Conservation (phyloP, 768 basidiomycete species). For the Strobilomyces dryophilus region DNA sequence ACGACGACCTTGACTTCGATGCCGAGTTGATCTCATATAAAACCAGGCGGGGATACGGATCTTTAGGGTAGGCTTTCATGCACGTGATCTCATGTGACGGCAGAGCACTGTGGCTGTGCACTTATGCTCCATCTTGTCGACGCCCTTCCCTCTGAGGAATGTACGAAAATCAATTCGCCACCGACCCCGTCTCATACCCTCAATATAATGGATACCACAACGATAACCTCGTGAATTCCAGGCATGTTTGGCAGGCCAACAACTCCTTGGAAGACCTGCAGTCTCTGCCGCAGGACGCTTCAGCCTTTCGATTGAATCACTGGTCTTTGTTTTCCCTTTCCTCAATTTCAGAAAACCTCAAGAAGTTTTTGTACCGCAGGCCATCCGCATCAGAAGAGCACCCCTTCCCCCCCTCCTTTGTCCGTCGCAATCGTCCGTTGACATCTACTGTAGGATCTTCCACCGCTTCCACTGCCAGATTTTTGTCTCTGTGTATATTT, state of each 20-base stretch:
- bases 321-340: constrained; percentile 7
- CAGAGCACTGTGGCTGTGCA: background rate
- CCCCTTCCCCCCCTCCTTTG: constrained; percentile 20
- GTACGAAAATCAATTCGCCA: constrained; percentile 13
- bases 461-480: constrained; percentile 39
- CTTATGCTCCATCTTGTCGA: background rate
- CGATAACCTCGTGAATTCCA: constrained; percentile 12
- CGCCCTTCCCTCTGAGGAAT: constrained; percentile 15
- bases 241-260: constrained; percentile 24
- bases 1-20: constrained; percentile 24
- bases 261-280: constrained; percentile 10
- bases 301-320: constrained; percentile 3
- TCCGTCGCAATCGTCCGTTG: constrained; percentile 23
- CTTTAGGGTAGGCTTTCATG: constrained; percentile 24
- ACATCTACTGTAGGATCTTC: constrained; percentile 14
- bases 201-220: constrained; percentile 16
- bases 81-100: constrained; percentile 19
- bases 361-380: constrained; percentile 15
- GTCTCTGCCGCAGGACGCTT: constrained; percentile 6
- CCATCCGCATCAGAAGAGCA: constrained; percentile 11
- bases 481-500: constrained; percentile 77
- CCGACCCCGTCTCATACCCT: constrained; percentile 15
- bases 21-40: background rate
- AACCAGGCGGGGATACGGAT: background rate
- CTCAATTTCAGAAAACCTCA: constrained; percentile 13